Evolutionary conservation across 768 basidiomycete genomes (phyloP), one percentile per base, ranked within the genome.

Genomic region (Tylopilus intermedius): DNA sequence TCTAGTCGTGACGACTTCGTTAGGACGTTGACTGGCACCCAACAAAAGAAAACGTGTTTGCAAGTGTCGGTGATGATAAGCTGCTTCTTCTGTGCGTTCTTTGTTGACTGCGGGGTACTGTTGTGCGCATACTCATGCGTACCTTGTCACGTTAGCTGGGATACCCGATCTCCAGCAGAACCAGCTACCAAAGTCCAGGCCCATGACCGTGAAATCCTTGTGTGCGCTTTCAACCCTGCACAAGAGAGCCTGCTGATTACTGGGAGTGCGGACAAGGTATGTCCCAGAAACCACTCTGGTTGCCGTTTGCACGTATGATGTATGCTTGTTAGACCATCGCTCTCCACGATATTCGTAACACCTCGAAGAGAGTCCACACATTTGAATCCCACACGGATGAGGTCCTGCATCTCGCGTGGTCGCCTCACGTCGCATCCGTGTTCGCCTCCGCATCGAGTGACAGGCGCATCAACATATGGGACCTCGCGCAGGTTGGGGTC

Each of bases 1-100:
- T 5, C 21, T 22, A 8, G n/a, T 11, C 13, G 40, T 51, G 30
- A 66, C 33, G 2, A 7, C 29, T 41, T 55, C 11, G 24, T 24
- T 55, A 95, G 92, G 96, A 99, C 65, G 94, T 99, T 5, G 94
- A 96, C 61, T 99, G 96, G 96, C 88, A 95, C 69, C 75, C 84
- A 2, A 81, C 77, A 4, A 76, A 86, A 62, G 90, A 92, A 54
- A 83, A 86, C 62, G 72, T 93, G 45, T 92, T 98, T 61, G 94
- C 87, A 3, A 97, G 94, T 59, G 96, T 95, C 30, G 93, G 94
- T 18, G 96, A 99, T 57, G 96, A 99, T 68, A 89, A 87, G 67
- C 82, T 90, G 78, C 79, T 99, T 48, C 84, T 96, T 78, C 78
- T 98, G 94, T 97, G 63, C 46, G 91, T 74, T 29, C 35, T 40